Evolutionary conservation across 2,329 filamentous ascomycete species (phyloP).

Genomic region (Xylaria sp.): DNA sequence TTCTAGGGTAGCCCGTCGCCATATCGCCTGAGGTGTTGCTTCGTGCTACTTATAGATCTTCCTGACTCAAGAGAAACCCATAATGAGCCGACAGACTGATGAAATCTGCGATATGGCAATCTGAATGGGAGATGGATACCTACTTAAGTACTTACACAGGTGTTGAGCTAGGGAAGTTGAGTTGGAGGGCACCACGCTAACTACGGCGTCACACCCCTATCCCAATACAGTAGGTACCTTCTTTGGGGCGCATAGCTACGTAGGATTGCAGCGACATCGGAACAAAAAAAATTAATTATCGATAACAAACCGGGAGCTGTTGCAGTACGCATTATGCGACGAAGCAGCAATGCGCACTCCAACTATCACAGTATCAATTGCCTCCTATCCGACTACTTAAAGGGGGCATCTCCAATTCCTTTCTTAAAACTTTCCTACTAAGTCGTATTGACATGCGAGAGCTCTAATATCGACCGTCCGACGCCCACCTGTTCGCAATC

Average conservation of each 20-base stretch:
- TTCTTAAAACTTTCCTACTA: not conserved
- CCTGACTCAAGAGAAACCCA: no score
- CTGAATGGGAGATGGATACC: no score
- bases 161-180: no score
- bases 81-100: no score
- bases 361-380: not conserved
- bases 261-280: slow-evolving; percentile 37
- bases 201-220: no score
- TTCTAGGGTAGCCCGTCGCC: not conserved
- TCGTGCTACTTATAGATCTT: not conserved
- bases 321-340: not conserved
- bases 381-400: slow-evolving; percentile 5
- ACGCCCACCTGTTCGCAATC: not conserved
- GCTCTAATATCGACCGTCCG: slow-evolving; percentile 4
- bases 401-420: slow-evolving; percentile 8
- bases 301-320: slow-evolving; percentile 37
- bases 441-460: not conserved
- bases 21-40: slow-evolving; percentile 1
- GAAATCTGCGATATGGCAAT: not conserved
- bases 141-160: no score
- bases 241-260: slow-evolving; percentile 5
- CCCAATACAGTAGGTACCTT: not conserved
- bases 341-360: slow-evolving; percentile 9
- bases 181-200: no score
- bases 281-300: slow-evolving; percentile 37